These are phyloP conservation scores for Ormosia semicastrata DNA, from an alignment of 306 rosid species.

Conservation along the genomic window DNA sequence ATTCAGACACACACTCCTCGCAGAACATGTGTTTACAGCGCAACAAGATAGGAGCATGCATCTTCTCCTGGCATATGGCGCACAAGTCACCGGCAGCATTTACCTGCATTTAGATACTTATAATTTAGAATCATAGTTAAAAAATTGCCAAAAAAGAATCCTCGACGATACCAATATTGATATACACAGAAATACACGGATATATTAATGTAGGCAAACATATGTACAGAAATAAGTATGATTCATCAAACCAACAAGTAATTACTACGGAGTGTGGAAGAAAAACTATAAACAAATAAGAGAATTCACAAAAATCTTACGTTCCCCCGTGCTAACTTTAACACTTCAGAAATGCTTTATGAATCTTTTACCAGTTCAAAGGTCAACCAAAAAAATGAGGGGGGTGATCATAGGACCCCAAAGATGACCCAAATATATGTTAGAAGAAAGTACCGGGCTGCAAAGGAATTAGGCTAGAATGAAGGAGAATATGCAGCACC, in stretches of 20 bases:
- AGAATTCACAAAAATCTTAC: background rate
- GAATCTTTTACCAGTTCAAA: no score
- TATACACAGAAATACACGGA: background rate
- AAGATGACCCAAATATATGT: no score
- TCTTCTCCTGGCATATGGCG: conserved; percentile 97
- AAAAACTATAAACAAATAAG: background rate
- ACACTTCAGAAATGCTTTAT: no score
- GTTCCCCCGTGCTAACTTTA: background rate
- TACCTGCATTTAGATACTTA: conserved; percentile 58
- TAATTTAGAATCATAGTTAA: conserved; percentile 7
- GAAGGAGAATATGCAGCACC: no score
- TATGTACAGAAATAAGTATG: background rate
- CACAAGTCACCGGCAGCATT: conserved; percentile 81
- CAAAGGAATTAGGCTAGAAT: no score
- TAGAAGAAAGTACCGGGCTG: no score
- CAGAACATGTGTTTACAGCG: conserved; percentile 92
- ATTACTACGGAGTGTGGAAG: background rate
- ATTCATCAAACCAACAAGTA: background rate
- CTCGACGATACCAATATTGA: background rate
- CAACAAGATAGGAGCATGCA: conserved; percentile 75
- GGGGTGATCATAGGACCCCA: no score
- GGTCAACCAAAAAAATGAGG: no score
- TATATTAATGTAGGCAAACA: background rate
- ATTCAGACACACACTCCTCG: conserved; percentile 92
- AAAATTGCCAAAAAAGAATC: background rate